Conservation (phyloP, 2,329 filamentous ascomycete species). For the Daldinia sp. region DNA sequence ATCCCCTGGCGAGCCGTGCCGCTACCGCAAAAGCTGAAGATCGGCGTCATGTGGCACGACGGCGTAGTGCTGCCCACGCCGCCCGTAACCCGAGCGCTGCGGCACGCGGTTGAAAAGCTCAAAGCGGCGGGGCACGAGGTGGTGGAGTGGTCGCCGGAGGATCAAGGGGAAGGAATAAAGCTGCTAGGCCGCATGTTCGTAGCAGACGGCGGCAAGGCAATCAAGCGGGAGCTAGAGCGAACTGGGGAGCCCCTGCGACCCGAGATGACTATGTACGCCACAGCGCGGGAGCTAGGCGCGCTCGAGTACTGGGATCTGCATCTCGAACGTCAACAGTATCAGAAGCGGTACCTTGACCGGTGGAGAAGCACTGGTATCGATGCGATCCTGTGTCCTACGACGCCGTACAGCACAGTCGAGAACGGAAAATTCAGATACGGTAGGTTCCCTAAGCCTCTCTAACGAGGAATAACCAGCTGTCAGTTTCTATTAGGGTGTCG, state of each 20-base stretch:
- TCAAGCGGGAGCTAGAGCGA: conserved; percentile 54
- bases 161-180: conserved; percentile 55
- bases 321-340: conserved; percentile 58
- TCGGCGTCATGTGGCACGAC: conserved; percentile 75
- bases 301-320: conserved; percentile 64
- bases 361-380: conserved; percentile 66
- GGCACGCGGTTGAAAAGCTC: conserved; percentile 59
- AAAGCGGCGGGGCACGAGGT: conserved; percentile 62
- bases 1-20: conserved; percentile 64
- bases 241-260: conserved; percentile 57
- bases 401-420: conserved; percentile 59
- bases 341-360: conserved; percentile 60
- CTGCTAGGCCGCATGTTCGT: conserved; percentile 62
- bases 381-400: conserved; percentile 70
- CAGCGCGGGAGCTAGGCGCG: conserved; percentile 56
- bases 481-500: background rate
- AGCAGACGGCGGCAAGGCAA: conserved; percentile 60
- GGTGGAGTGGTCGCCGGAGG: conserved; percentile 63
- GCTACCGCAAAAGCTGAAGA: conserved; percentile 58
- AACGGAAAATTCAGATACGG: conserved; percentile 60
- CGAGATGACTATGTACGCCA: conserved; percentile 46
- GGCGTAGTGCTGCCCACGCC: conserved; percentile 74
- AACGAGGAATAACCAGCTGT: background rate
- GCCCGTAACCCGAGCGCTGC: conserved; percentile 69
- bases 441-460: conserved; percentile 44